Conservation (phyloP, 352 stramenopile species). For the Poterioochromonas sp. region DNA sequence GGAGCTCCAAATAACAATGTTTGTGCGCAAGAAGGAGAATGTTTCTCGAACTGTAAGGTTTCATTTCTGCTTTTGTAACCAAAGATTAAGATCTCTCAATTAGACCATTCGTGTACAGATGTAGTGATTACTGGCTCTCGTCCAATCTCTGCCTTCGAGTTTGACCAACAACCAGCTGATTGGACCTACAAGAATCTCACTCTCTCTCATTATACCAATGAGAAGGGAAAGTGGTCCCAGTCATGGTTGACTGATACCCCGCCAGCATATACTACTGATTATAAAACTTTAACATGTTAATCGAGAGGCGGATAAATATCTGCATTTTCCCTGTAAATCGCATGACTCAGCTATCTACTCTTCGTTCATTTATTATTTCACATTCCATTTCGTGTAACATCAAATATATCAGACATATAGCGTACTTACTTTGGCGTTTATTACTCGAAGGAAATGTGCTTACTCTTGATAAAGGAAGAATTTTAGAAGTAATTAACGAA, state of each 20-base stretch:
- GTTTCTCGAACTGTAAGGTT: conserved; percentile 28
- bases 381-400: too few species aligned
- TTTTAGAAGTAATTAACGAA: too few species aligned
- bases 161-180: conserved; percentile 19
- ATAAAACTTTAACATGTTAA: background rate
- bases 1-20: conserved; percentile 30
- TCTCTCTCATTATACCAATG: background rate
- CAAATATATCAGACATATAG: too few species aligned
- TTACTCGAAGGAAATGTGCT: too few species aligned
- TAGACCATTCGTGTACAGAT: conserved; percentile 32
- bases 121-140: conserved; percentile 9
- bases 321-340: too few species aligned
- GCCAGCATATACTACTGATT: background rate
- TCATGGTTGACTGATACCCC: background rate
- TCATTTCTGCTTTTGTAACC: background rate
- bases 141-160: conserved; percentile 6
- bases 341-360: too few species aligned
- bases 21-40: conserved; percentile 24
- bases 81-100: background rate
- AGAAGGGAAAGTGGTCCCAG: background rate
- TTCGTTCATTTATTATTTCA: too few species aligned
- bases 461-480: too few species aligned
- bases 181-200: too few species aligned
- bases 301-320: too few species aligned
- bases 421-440: too few species aligned